Evolutionary conservation across 768 basidiomycete species (phyloP), one percentile per base, ranked within the genome.

Genomic region (Russula earlei): DNA sequence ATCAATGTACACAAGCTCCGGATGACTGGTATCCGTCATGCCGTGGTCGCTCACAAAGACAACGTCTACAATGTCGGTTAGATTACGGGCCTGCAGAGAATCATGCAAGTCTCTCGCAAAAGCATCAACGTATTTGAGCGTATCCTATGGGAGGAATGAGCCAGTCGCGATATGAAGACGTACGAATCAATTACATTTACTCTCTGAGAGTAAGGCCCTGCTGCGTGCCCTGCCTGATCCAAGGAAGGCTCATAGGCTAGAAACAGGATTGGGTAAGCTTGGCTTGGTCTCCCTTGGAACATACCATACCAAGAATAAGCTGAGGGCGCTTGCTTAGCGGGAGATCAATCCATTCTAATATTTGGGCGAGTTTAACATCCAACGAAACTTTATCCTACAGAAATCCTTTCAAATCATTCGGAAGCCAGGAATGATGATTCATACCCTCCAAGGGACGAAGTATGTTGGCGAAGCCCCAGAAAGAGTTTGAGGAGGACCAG

Each of bases 21-120:
- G 82, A 59, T 87, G 77, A 58, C 81, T 82, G n/a, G 91, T 95
- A 66, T 90, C 87, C 1, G 82, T 85, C 88, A 91, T 93, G n/a
- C 90, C 91, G 63, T 91, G 87, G 66, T 91, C 89, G 59, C 85
- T 87, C 60, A 96, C 91, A 63, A 94, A 92, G 22, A 95, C 77
- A 31, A 95, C 75, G 67, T 96, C 90, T 12, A 92, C 84, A 19
- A 94, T 87, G 44, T 86, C 79, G 1, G 81, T 83, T 24, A 95
- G 75, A 64, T 93, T 91, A 6, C 93, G 81, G 4, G 74, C 74
- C 45, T 74, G 74, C 34, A 96, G 71, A 0, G 78, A 76, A 14
- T 72, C 69, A 51, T 87, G 83, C 10, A 96, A 70, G 53, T 84
- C 73, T 54, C 76, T 79, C 3, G 89, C 85, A 62, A 95, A 93